These are phyloP conservation scores for Oidiodendron maius DNA, from an alignment of 495 filamentous ascomycete genomes.

Conservation along the genomic window DNA sequence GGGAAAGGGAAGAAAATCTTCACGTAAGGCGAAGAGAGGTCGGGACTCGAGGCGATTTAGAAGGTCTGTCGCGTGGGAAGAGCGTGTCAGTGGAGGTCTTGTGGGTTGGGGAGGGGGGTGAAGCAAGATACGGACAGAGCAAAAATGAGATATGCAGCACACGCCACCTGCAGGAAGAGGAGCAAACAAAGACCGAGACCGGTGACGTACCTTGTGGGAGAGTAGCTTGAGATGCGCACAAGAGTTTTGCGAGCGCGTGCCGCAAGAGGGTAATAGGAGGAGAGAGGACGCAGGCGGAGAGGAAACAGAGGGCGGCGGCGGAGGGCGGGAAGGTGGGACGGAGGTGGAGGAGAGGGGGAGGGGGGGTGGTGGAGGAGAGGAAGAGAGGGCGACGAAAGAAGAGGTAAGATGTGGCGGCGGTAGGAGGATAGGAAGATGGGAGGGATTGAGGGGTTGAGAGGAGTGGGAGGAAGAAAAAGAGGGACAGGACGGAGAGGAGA, in stretches of 20 bases:
- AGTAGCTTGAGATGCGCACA: not conserved
- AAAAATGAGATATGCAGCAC: not conserved
- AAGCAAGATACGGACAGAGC: too few relatives aligned
- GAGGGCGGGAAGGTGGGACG: slow-evolving; percentile 11
- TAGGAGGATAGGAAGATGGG: slow-evolving; percentile 9
- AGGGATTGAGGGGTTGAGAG: slow-evolving; percentile 20
- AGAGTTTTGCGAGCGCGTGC: too few relatives aligned
- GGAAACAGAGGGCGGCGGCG: not conserved
- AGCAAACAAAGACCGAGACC: not conserved
- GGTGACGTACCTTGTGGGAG: not conserved
- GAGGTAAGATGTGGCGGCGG: too few relatives aligned
- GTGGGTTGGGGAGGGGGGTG: not conserved
- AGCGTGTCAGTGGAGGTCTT: too few relatives aligned
- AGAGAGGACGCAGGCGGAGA: not conserved
- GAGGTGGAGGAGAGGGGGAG: slow-evolving; percentile 16
- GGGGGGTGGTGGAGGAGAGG: slow-evolving; percentile 7
- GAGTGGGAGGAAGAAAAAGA: slow-evolving; percentile 13
- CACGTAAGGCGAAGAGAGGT: too few relatives aligned
- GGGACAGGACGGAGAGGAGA: slow-evolving; percentile 16
- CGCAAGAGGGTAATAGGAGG: too few relatives aligned
- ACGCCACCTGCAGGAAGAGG: not conserved
- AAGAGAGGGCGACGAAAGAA: slow-evolving; percentile 11
- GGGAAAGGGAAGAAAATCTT: too few relatives aligned
- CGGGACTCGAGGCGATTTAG: too few relatives aligned
- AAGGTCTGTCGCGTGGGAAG: too few relatives aligned